Base-by-base conservation (phyloP, 2,329 filamentous ascomycete genomes). In the Aureobasidium sp. region DNA sequence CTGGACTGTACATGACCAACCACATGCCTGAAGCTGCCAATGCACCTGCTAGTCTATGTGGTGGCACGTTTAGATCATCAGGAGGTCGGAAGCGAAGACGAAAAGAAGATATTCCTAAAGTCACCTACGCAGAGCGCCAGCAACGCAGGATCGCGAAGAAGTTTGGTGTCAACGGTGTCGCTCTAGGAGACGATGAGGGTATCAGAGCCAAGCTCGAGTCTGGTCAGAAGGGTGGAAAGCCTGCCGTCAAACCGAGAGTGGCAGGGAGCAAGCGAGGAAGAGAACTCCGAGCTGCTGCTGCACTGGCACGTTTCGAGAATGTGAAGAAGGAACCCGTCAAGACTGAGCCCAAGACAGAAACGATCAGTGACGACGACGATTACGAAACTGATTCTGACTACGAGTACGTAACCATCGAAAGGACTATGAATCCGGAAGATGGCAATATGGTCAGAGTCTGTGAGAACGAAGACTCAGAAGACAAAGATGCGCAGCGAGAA, bases 361-460 rank as follows among this genome's bases (percentile, higher is more conserved):
- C 68, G 5, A 72, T 72, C 30, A 74, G 74, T 34, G 75, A 75
- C 32, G 77, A 21, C 21, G 21, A 77, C 59, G 79, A 79, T 11
- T 78, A 79, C 63, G 80, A 83, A 36, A 78, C 79, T 49, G 65
- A 65, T 29, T 71, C 69, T 3, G 72, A 74, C 50, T 67, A 66
- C 59, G 71, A 73, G 27, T 87, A 91, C 71, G 76, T 86, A 16
- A 79, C 90, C 66, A 87, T 88, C 1, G 81, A 78, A 58, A 81
- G 77, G 63, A 76, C 92, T 49, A 73, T 87, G 27, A 89, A 92
- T 69, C 77, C 78, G 9, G 82, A 87, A 59, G 61, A 68, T n/a
- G 90, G 88, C 0, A 79, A 81, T 25, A 80, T 95, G 79, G 76
- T 93, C 64, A 88, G 84, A 67, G 84, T 94, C 1, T 94, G 90